phyloP scores from a whole-genome alignment of 2,329 filamentous ascomycete species.

The Mycocentrospora acerina region DNA sequence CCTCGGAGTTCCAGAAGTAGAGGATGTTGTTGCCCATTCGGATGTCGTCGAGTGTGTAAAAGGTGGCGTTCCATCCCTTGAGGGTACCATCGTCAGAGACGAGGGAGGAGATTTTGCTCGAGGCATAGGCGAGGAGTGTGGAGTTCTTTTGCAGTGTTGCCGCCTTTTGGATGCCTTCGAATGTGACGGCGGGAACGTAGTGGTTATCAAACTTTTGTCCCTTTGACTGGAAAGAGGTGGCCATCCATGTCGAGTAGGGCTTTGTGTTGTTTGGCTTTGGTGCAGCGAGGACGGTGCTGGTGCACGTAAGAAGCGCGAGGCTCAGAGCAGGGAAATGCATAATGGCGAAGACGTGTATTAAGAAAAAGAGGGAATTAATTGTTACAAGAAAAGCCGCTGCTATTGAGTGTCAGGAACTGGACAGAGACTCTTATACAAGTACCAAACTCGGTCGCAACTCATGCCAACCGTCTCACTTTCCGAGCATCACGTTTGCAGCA shows the following conservation, averaged over 20 bases:
- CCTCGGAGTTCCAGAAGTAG: slow-evolving; percentile 50
- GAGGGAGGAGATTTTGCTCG: slow-evolving; percentile 50
- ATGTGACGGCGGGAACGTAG: slow-evolving; percentile 51
- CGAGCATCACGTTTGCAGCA: not conserved
- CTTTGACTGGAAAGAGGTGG: slow-evolving; percentile 51
- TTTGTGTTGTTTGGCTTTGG: slow-evolving; percentile 18
- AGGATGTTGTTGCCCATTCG: slow-evolving; percentile 57
- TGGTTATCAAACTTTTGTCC: slow-evolving; percentile 43
- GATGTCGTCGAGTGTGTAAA: slow-evolving; percentile 54
- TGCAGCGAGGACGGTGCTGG: slow-evolving; percentile 24
- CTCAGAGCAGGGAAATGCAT: slow-evolving; percentile 30
- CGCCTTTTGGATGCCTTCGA: slow-evolving; percentile 51
- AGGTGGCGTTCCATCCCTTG: slow-evolving; percentile 48
- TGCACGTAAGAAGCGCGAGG: slow-evolving; percentile 23
- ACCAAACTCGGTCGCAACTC: slow-evolving; percentile 1
- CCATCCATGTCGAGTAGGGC: slow-evolving; percentile 46
- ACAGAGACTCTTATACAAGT: too few relatives aligned
- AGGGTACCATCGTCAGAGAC: slow-evolving; percentile 53
- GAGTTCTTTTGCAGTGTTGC: slow-evolving; percentile 48
- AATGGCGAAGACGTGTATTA: not conserved
- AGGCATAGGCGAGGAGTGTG: slow-evolving; percentile 49
- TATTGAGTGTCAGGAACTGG: too few relatives aligned
- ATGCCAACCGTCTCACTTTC: too few relatives aligned
- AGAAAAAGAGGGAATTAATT: slow-evolving; percentile 1
- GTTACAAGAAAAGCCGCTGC: slow-evolving; percentile 17